Evolutionary conservation across 202 grass and related monocot genomes (phyloP).

Genomic region (Setaria viridis): DNA sequence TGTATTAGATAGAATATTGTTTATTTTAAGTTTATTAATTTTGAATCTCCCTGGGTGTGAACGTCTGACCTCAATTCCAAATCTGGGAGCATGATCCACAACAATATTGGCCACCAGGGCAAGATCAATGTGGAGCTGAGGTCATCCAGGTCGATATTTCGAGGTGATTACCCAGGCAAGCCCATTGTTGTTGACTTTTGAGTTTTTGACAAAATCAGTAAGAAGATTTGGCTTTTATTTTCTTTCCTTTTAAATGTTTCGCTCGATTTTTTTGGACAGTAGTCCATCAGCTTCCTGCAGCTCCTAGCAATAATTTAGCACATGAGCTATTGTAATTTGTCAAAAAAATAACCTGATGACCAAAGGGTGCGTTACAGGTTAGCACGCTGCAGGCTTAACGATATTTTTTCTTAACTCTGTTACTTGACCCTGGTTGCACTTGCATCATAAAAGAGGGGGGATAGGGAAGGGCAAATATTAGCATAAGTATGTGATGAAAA

Average conservation of each 20-base stretch:
- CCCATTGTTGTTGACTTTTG: too few relatives aligned
- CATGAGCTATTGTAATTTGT: background rate
- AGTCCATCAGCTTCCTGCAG: too few relatives aligned
- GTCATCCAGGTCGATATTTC: too few relatives aligned
- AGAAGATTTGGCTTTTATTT: background rate
- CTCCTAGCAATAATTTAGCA: background rate
- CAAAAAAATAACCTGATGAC: too few relatives aligned
- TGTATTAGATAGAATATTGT: background rate
- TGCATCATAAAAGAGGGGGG: too few relatives aligned
- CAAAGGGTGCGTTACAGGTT: background rate
- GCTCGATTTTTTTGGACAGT: background rate
- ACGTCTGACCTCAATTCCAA: background rate
- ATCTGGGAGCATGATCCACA: background rate
- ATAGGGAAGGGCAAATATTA: too few relatives aligned
- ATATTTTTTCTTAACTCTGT: too few relatives aligned
- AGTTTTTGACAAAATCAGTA: too few relatives aligned
- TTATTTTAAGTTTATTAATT: background rate
- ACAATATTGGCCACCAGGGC: background rate
- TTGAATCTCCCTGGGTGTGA: background rate
- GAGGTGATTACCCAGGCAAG: background rate
- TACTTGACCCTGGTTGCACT: too few relatives aligned
- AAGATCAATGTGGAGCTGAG: too few relatives aligned
- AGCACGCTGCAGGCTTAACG: background rate
- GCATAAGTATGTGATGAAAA: too few relatives aligned
- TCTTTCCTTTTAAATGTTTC: background rate